Conservation (phyloP, 805 yeast genomes). For the Wickerhamiella dianesei region DNA sequence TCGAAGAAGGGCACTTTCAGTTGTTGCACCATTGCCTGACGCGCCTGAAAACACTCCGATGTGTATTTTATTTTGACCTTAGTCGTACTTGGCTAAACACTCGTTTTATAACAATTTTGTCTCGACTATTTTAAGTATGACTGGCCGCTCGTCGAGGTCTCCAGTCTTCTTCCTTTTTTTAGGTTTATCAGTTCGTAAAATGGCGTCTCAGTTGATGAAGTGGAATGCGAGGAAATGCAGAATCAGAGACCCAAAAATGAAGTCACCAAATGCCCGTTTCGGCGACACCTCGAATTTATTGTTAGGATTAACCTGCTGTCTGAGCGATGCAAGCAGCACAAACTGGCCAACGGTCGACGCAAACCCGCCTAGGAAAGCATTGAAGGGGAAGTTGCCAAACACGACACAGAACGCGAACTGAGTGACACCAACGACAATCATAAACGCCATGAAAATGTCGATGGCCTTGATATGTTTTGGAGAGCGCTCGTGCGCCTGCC, state of each 20-base stretch:
- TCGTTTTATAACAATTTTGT: background rate
- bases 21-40: background rate
- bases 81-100: background rate
- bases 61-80: background rate
- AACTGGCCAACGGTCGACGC: constrained; percentile 89
- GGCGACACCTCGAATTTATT: constrained; percentile 32
- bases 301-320: constrained; percentile 50
- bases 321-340: constrained; percentile 56
- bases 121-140: too few species aligned
- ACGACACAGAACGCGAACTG: constrained; percentile 68
- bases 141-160: too few species aligned
- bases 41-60: too few species aligned
- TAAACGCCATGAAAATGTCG: constrained; percentile 61
- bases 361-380: constrained; percentile 91
- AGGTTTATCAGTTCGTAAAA: too few species aligned
- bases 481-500: constrained; percentile 18
- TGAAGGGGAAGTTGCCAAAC: constrained; percentile 87
- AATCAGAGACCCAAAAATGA: constrained; percentile 69
- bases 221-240: constrained; percentile 83
- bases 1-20: background rate
- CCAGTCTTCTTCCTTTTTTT: too few species aligned
- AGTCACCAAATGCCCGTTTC: constrained; percentile 74
- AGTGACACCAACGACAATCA: constrained; percentile 58
- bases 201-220: constrained; percentile 87
- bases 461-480: constrained; percentile 39